phyloP scores from a whole-genome alignment of 2,329 filamentous ascomycete species.

The Fusarium brachygibbosum region DNA sequence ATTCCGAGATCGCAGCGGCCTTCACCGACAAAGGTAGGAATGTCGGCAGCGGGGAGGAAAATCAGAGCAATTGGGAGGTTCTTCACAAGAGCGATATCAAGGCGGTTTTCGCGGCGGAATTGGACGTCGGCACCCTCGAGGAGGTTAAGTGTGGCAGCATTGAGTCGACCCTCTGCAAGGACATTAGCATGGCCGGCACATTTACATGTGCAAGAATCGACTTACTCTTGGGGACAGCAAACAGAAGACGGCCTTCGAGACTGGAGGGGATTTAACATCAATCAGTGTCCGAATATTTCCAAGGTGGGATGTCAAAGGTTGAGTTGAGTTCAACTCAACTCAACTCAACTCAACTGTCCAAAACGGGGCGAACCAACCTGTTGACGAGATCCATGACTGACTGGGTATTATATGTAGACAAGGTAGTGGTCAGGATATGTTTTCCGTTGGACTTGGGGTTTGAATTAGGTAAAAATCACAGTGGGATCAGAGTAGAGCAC shows the following conservation, averaged over 20 bases:
- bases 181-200: constrained; percentile 24
- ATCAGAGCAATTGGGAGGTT: constrained; percentile 95
- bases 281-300: constrained; percentile 34
- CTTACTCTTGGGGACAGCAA: constrained; percentile 98
- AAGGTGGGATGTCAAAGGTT: constrained; percentile 5
- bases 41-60: constrained; percentile 96
- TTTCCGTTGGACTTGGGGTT: constrained; percentile 8
- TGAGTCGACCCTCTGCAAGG: constrained; percentile 85
- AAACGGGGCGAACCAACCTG: constrained; percentile 57
- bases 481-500: not conserved
- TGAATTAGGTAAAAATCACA: constrained; percentile 30
- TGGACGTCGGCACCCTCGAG: constrained; percentile 95
- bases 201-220: constrained; percentile 45
- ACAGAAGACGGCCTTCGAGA: constrained; percentile 91
- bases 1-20: constrained; percentile 95
- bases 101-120: constrained; percentile 92
- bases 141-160: constrained; percentile 88
- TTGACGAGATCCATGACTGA: constrained; percentile 66
- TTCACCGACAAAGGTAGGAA: constrained; percentile 96
- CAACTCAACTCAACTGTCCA: constrained; percentile 1
- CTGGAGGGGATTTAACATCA: constrained; percentile 59
- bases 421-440: constrained; percentile 7
- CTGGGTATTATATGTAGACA: constrained; percentile 10
- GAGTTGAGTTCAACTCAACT: no score
- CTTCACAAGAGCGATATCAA: constrained; percentile 98